Base-by-base conservation (phyloP, 768 basidiomycete species). In the Coprinopsis marcescibilis region DNA sequence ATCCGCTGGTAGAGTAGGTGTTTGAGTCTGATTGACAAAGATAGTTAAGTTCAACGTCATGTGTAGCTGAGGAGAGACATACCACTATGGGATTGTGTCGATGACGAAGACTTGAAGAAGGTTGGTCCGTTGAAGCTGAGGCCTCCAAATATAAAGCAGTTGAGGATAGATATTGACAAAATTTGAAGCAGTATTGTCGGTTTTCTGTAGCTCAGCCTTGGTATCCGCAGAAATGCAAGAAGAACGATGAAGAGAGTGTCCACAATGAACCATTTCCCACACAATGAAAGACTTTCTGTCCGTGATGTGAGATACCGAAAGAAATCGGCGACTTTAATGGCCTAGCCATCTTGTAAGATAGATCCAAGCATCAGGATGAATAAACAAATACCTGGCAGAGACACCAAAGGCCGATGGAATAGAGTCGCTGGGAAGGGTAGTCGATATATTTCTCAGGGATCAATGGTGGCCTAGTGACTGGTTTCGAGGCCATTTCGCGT, bases 351-450 rank as follows among this genome's bases (percentile, higher is more conserved):
- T 41, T 30, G 38, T 25, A 29, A 46, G 13, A 36, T 23, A 17
- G n/a, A n/a, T 40, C 11, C 27, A 26, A 42, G 29, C 7, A n/a
- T 17, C 38, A 20, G 13, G 23, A 30, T 35, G 41, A 33, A 36
- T 40, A 23, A 41, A 24, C 40, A 44, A 33, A 42, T 55, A 86
- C 90, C 75, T 93, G 90, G 26, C 87, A 71, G 2, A 91, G 70
- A 32, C 82, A 75, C 6, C 83, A 86, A 20, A 91, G 65, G 50
- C 89, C 85, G 35, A 89, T 70, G 52, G 77, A 76, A 57, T 93
- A 89, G 4, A 88, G 74, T 41, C 92, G 74, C 60, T 91, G 88
- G 13, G 88, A 83, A 17, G 88, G 86, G 3, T 81, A 69, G 57
- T 88, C 85, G 24, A 92, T 54, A 58, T 80, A 81, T 46, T 72